These are phyloP conservation scores for Penicilliopsis zonata DNA, from an alignment of 495 filamentous ascomycete species.

Conservation along the genomic window DNA sequence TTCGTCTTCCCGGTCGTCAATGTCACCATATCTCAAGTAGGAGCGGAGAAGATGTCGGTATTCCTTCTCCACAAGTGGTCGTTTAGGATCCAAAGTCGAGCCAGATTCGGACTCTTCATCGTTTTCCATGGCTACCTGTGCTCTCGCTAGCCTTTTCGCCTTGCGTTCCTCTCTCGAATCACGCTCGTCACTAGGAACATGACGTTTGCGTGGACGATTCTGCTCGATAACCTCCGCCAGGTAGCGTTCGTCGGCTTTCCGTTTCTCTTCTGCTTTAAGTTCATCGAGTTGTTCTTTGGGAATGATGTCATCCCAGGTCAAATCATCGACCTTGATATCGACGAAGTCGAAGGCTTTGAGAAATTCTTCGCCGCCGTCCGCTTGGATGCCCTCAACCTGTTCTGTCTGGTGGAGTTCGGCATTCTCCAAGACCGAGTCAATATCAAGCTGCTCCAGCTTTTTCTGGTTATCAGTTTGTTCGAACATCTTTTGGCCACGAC, in stretches of 20 bases:
- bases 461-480: conserved; percentile 91
- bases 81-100: conserved; percentile 64
- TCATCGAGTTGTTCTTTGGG: conserved; percentile 81
- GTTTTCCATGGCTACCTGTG: conserved; percentile 51
- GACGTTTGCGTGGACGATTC: conserved; percentile 77
- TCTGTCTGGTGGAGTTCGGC: conserved; percentile 93
- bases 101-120: conserved; percentile 45
- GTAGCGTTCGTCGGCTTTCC: conserved; percentile 70
- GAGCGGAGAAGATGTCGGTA: conserved; percentile 79
- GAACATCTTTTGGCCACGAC: conserved; percentile 92
- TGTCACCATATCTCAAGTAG: conserved; percentile 76
- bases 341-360: conserved; percentile 79
- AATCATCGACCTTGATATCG: conserved; percentile 84
- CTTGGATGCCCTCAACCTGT: conserved; percentile 78
- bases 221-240: conserved; percentile 73
- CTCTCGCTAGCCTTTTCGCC: conserved; percentile 83
- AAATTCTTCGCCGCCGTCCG: conserved; percentile 87
- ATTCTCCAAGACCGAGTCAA: conserved; percentile 90
- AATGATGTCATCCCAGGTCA: conserved; percentile 97
- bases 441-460: conserved; percentile 95
- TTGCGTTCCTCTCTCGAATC: conserved; percentile 75
- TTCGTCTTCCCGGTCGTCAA: conserved; percentile 77
- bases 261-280: conserved; percentile 80
- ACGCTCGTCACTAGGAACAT: conserved; percentile 50
- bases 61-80: conserved; percentile 81